phyloP scores from a whole-genome alignment of 139 green algal genomes.

The Edaphochlamys debaryana region DNA sequence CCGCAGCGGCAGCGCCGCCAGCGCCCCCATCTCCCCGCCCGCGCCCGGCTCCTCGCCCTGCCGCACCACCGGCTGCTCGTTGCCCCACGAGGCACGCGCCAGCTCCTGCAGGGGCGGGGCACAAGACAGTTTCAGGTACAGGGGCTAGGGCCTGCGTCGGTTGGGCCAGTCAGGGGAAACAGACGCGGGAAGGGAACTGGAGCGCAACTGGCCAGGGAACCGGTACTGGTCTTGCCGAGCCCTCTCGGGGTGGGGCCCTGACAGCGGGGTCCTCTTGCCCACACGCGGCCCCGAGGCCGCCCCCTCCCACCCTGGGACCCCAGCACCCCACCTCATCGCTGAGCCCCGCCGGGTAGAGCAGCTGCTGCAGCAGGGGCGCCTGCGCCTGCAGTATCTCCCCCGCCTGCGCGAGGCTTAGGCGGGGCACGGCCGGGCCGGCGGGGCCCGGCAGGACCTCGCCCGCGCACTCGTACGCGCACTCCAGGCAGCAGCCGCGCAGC shows the following conservation, averaged over 20 bases:
- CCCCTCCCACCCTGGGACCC: not conserved
- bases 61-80: not conserved
- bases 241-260: too few species aligned
- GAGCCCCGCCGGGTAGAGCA: conserved; percentile 30
- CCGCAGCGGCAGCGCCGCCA: conserved; percentile 12
- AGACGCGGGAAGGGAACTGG: too few species aligned
- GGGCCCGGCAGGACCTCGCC: not conserved
- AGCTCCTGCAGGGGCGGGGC: conserved; percentile 18
- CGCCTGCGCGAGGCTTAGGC: not conserved
- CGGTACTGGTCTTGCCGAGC: too few species aligned
- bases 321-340: not conserved
- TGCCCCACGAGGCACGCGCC: not conserved
- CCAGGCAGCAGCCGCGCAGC: conserved; percentile 17
- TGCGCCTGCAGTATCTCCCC: not conserved
- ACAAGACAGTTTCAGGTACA: too few species aligned
- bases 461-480: conserved; percentile 8
- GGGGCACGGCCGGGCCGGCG: not conserved
- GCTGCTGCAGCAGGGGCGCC: not conserved
- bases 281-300: not conserved
- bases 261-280: too few species aligned
- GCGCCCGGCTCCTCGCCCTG: not conserved
- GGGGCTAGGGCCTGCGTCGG: too few species aligned
- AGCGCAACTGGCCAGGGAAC: too few species aligned
- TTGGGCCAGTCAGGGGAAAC: too few species aligned
- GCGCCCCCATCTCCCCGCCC: not conserved